Conservation (phyloP, 495 filamentous ascomycete species). For the Penicillium canariense region DNA sequence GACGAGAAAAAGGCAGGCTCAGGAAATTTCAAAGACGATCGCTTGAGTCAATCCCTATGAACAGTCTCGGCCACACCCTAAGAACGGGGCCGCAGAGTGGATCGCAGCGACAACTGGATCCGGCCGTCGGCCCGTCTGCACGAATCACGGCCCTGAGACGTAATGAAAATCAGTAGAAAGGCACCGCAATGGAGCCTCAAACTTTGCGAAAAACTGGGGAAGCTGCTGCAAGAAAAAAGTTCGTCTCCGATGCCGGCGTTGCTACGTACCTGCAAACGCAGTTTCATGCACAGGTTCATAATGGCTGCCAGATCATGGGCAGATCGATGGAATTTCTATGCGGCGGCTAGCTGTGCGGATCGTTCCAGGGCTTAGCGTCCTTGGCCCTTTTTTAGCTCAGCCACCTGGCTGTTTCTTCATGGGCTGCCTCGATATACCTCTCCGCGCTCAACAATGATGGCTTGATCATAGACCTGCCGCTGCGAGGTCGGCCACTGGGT, state of each 20-base stretch:
- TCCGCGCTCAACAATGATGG: background rate
- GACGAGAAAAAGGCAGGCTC: background rate
- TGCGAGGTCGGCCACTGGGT: background rate
- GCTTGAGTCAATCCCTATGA: constrained; percentile 6
- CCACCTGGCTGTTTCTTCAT: background rate
- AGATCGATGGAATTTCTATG: background rate
- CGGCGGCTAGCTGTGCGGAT: background rate
- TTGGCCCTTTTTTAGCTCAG: background rate
- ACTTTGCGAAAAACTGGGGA: constrained; percentile 15
- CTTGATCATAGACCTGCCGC: background rate
- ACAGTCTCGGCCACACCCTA: constrained; percentile 4
- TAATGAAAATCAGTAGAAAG: constrained; percentile 16
- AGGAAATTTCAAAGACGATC: background rate
- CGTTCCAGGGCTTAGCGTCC: background rate
- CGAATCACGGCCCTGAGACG: constrained; percentile 19
- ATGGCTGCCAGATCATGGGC: background rate
- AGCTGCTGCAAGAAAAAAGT: constrained; percentile 12
- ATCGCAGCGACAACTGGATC: constrained; percentile 3
- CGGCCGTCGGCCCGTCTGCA: constrained; percentile 11
- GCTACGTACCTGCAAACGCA: background rate
- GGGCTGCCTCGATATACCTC: background rate
- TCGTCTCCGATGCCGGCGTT: constrained; percentile 21
- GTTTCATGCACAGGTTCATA: background rate
- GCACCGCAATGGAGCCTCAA: constrained; percentile 4
- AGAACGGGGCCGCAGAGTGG: constrained; percentile 13